phyloP scores from a whole-genome alignment of 1,284 basidiomycete species.

The Cryptococcus maquisensis region DNA sequence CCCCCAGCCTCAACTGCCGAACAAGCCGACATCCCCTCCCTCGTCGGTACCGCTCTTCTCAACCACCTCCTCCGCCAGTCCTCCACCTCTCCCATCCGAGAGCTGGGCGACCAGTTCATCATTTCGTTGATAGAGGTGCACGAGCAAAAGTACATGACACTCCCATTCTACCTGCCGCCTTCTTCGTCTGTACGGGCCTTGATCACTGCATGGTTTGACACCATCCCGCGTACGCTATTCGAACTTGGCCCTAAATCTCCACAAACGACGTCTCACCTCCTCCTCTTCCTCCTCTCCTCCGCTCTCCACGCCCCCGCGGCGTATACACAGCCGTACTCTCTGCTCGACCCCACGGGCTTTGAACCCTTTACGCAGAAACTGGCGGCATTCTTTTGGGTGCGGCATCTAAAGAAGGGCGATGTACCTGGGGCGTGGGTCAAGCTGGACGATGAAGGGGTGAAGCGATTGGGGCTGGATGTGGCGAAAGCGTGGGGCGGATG shows the following conservation, averaged over 20 bases:
- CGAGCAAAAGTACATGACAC: conserved; percentile 31
- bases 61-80: conserved; percentile 42
- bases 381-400: conserved; percentile 69
- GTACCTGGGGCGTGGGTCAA: conserved; percentile 69
- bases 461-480: conserved; percentile 55
- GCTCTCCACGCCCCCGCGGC: conserved; percentile 21
- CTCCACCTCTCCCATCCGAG: conserved; percentile 39
- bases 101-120: conserved; percentile 65
- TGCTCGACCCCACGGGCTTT: conserved; percentile 8
- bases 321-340: conserved; percentile 16
- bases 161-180: conserved; percentile 41
- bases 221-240: conserved; percentile 76
- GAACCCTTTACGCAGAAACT: conserved; percentile 49
- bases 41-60: conserved; percentile 32
- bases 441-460: conserved; percentile 50
- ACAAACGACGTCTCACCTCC: conserved; percentile 53
- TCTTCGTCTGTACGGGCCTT: conserved; percentile 16
- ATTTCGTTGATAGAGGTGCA: conserved; percentile 62
- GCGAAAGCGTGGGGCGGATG: conserved; percentile 36
- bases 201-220: conserved; percentile 51
- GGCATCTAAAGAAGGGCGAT: conserved; percentile 64
- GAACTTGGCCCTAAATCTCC: conserved; percentile 62
- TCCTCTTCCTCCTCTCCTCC: conserved; percentile 25
- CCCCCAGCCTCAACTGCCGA: conserved; percentile 19
- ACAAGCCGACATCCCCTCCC: conserved; percentile 21